A percentile compares a stretch with the other conserved stretches of the same genome.
phyloP scores from a whole-genome alignment of 768 basidiomycete genomes.

The Sporobolomyces roseus region DNA sequence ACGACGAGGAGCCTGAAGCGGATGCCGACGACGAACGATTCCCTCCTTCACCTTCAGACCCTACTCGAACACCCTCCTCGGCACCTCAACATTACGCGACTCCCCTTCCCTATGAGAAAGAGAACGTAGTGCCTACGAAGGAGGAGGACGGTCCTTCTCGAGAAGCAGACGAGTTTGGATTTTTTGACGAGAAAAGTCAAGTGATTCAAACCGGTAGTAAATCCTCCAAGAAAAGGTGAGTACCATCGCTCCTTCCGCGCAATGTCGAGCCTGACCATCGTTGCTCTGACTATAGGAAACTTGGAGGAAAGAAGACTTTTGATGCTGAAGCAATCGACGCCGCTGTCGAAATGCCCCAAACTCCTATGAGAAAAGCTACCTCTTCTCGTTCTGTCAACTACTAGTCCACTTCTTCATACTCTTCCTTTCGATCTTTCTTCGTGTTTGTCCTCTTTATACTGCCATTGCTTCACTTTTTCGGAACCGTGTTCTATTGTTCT shows the following conservation, averaged over 20 bases:
- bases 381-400: slow-evolving; percentile 2
- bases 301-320: slow-evolving; percentile 21
- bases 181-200: slow-evolving; percentile 17
- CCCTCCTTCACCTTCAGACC: not conserved
- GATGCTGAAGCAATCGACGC: slow-evolving; percentile 8
- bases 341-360: not conserved
- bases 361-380: not conserved
- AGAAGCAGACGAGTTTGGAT: slow-evolving; percentile 11
- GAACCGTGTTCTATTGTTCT: too few species aligned
- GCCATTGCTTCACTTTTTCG: too few species aligned
- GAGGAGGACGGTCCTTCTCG: slow-evolving; percentile 18
- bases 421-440: not conserved
- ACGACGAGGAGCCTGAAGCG: not conserved
- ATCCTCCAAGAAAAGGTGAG: slow-evolving; percentile 32
- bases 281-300: slow-evolving; percentile 10
- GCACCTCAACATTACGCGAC: not conserved
- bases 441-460: too few species aligned
- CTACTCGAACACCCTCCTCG: too few species aligned
- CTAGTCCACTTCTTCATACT: not conserved
- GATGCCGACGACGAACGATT: not conserved
- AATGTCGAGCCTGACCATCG: too few species aligned
- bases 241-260: not conserved
- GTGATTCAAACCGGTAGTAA: slow-evolving; percentile 26
- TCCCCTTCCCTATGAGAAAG: not conserved
- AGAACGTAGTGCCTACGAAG: slow-evolving; percentile 6